Evolutionary conservation across 805 yeast genomes (phyloP), one percentile per base, ranked within the genome.

Genomic region (Nakazawaea laoshanensis): DNA sequence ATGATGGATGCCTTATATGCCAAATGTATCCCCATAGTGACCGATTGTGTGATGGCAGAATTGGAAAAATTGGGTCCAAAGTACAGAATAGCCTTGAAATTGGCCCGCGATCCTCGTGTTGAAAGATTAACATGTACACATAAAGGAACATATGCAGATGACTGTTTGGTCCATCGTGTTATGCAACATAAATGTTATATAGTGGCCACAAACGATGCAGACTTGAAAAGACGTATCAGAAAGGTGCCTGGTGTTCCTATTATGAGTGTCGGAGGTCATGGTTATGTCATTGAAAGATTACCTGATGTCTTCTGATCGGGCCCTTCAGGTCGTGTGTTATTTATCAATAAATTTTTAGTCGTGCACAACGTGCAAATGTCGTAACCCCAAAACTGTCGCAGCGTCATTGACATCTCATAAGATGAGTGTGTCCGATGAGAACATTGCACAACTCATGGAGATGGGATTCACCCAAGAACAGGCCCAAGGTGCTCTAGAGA

Each of bases 41-140:
- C 98, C 3, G 98, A 92, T 57, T 92, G 98, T 63, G 98, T 92
- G 15, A 74, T 92, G 80, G 98, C 98, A 0, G 98, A 92, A 64
- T 66, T 92, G 56, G 98, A 92, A 49, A 92, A 92, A 53, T 65
- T 92, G 38, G 98, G 98, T 0, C 95, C 95, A 19, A 85, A 80
- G 53, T 92, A 83, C 57, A 70, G 97, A 51, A 92, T 92, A 42
- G 98, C 98, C 0, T 66, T 92, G 44, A 77, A 81, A 38, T 63
- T 92, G 49, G 98, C 98, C 15, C 81, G 84, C 45, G 98, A 92
- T 53, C 96, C 96, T 27, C 67, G 97, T 48, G 80, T 92, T 23
- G 71, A 84, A 46, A 69, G 96, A 40, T 65, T 92, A 30, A 84
- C 77, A 27, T 92, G 98, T 50, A 66, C 89, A 8, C 98, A 92